Evolutionary conservation across 2,329 filamentous ascomycete genomes (phyloP), one percentile per base, ranked within the genome.

Genomic region (Byssothecium circinans): DNA sequence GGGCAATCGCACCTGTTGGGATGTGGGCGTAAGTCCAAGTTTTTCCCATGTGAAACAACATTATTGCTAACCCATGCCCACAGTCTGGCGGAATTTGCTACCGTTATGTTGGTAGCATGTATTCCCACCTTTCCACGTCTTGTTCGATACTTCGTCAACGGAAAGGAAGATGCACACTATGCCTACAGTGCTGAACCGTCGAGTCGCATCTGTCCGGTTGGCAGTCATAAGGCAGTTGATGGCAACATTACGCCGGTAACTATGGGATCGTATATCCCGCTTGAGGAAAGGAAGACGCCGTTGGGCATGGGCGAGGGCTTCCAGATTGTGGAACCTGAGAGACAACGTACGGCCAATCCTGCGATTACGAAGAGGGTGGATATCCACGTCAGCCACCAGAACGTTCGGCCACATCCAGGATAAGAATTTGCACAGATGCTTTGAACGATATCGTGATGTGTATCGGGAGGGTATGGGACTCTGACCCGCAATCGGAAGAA

Each of bases 51-150:
- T 35, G 4, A 20, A n/a, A 33, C 22, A 40, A 14, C 37, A n/a
- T 8, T 19, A 4, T 18, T 7, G 22, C 19, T 33, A 23, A 15
- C 2, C 27, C 42, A 30, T 43, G 14, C 2, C 11, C 12, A 18
- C 23, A 48, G 40, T 8, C 27, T 50, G 4, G 46, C 41, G 2
- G 53, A 56, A 29, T 41, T 45, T 15, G 30, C 43, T 7, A 30
- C 37, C 11, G 46, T 57, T 15, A 57, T 58, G 14, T 32, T 60
- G 8, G 49, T 52, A 17, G 47, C 18, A 30, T 54, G 50, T 37
- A 45, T 58, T 40, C 47, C 47, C 12, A 34, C 48, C 4, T 47
- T 60, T 25, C 56, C 54, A n/a, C 50, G 45, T 6, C 47, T 57
- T 12, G 40, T 42, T 12, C 30, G 50, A 30, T 44, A 46, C 36